Conservation (phyloP, 805 yeast species). For the Wickerhamomyces rabaulensis region DNA sequence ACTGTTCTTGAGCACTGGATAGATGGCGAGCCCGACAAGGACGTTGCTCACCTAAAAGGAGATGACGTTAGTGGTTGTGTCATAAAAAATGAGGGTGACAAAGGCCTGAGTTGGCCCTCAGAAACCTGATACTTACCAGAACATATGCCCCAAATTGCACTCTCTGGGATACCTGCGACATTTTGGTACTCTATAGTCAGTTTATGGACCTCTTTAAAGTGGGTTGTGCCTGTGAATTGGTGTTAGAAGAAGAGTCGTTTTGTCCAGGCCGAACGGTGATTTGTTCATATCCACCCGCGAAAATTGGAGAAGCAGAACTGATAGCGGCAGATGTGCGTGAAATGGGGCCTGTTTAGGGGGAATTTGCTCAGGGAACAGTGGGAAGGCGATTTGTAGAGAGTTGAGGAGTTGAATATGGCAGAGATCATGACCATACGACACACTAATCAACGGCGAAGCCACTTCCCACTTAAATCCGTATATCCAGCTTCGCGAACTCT, state of each 20-base stretch:
- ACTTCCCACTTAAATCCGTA: too few relatives aligned
- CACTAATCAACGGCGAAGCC: too few relatives aligned
- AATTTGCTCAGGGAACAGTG: too few relatives aligned
- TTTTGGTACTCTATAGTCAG: not conserved
- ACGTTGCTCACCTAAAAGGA: slow-evolving; percentile 28
- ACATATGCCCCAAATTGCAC: slow-evolving; percentile 15
- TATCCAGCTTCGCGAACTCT: not conserved
- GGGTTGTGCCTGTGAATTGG: not conserved
- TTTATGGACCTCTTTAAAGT: not conserved
- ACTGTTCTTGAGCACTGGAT: slow-evolving; percentile 33
- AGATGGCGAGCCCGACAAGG: slow-evolving; percentile 30
- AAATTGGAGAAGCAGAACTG: too few relatives aligned
- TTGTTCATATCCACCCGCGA: not conserved
- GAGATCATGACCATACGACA: too few relatives aligned
- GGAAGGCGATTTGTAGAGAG: too few relatives aligned
- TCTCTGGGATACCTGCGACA: slow-evolving; percentile 11
- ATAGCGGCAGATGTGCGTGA: too few relatives aligned
- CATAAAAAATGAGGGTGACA: not conserved
- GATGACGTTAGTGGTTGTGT: slow-evolving; percentile 1
- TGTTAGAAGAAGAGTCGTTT: too few relatives aligned
- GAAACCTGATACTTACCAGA: slow-evolving; percentile 5
- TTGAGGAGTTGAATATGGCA: too few relatives aligned
- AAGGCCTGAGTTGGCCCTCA: not conserved
- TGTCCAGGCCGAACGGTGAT: not conserved
- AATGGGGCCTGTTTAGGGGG: too few relatives aligned